A percentile compares a stretch with the other conserved stretches of the same genome.
Evolutionary conservation across 2,329 filamentous ascomycete genomes (phyloP).

Genomic region (Lachnellula arida): DNA sequence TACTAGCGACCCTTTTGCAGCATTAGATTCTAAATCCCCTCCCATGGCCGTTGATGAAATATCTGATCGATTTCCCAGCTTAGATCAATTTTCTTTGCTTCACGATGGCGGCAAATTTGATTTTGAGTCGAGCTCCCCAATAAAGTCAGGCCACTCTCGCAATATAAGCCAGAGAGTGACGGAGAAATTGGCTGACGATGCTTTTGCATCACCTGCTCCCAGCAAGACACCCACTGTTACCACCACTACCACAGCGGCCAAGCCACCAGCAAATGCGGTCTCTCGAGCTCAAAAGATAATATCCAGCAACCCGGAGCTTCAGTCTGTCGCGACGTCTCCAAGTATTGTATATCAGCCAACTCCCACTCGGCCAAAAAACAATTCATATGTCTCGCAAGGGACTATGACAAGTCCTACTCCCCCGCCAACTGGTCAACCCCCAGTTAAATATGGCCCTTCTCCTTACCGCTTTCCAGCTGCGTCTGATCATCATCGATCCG

Average conservation of each 20-base stretch:
- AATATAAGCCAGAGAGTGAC: constrained; percentile 63
- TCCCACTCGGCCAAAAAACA: constrained; percentile 39
- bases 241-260: constrained; percentile 8
- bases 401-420: constrained; percentile 70
- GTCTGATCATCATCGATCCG: constrained; percentile 43
- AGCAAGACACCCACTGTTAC: constrained; percentile 8
- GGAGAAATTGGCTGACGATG: constrained; percentile 77
- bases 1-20: constrained; percentile 81
- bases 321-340: constrained; percentile 41
- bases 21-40: constrained; percentile 66
- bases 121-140: constrained; percentile 59
- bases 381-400: constrained; percentile 57
- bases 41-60: constrained; percentile 67
- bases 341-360: constrained; percentile 28
- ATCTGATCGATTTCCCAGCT: constrained; percentile 77
- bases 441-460: constrained; percentile 22
- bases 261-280: constrained; percentile 37
- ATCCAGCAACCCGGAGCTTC: constrained; percentile 56
- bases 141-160: constrained; percentile 43
- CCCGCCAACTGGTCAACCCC: constrained; percentile 27
- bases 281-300: constrained; percentile 62
- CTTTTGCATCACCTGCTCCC: constrained; percentile 51
- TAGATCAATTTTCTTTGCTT: constrained; percentile 88
- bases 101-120: constrained; percentile 84
- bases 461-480: constrained; percentile 25